Conservation (phyloP, 2,329 filamentous ascomycete genomes). For the Scedosporium boydii region DNA sequence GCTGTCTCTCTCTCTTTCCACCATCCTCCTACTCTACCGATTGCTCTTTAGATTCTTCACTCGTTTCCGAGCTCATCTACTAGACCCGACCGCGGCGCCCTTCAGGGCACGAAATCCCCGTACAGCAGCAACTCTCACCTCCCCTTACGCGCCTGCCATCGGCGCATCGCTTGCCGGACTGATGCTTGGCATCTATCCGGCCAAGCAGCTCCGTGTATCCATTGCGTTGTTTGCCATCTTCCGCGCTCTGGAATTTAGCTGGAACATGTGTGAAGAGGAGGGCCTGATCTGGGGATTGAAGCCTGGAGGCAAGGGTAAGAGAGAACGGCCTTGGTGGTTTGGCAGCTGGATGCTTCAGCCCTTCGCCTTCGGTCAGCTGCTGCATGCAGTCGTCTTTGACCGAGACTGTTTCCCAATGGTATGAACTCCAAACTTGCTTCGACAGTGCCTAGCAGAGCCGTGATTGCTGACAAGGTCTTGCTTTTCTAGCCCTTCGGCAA, state of each 20-base stretch:
- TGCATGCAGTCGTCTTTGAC: slow-evolving; percentile 70
- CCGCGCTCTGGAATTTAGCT: slow-evolving; percentile 74
- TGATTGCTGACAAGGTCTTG: too few species aligned
- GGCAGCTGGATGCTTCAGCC: slow-evolving; percentile 78
- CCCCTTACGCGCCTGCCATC: slow-evolving; percentile 75
- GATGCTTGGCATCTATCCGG: slow-evolving; percentile 65
- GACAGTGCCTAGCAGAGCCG: too few species aligned
- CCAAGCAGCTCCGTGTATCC: slow-evolving; percentile 59
- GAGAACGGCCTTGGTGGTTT: slow-evolving; percentile 70
- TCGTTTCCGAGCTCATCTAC: slow-evolving; percentile 66
- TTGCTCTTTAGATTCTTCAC: slow-evolving; percentile 84
- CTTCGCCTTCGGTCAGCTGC: slow-evolving; percentile 63
- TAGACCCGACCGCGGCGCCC: slow-evolving; percentile 68
- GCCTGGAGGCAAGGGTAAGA: slow-evolving; percentile 35
- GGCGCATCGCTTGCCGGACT: slow-evolving; percentile 82
- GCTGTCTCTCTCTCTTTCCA: slow-evolving; percentile 72
- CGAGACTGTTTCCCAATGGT: slow-evolving; percentile 61
- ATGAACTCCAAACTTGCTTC: slow-evolving; percentile 1
- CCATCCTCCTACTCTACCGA: slow-evolving; percentile 80
- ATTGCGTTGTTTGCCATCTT: slow-evolving; percentile 76
- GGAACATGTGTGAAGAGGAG: slow-evolving; percentile 72
- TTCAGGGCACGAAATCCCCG: slow-evolving; percentile 78
- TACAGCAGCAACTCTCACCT: slow-evolving; percentile 66
- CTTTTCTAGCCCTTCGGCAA: slow-evolving; percentile 27
- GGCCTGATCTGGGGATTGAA: slow-evolving; percentile 55